Evolutionary conservation across 1,284 basidiomycete species (phyloP), one percentile per base, ranked within the genome.

Genomic region (Pascua guehoae): DNA sequence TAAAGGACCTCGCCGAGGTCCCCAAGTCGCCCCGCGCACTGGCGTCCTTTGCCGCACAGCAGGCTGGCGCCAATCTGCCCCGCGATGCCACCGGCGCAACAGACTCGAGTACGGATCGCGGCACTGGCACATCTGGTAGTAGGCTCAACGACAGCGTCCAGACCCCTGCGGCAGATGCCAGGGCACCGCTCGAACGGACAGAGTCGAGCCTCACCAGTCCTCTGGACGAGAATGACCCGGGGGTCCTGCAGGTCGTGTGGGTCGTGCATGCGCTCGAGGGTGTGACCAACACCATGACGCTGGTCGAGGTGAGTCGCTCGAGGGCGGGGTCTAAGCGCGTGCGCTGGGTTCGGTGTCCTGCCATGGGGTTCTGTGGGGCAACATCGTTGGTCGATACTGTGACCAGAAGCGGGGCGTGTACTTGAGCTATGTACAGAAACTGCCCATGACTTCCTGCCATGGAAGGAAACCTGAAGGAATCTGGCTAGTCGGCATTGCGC

Each of bases 1-100:
- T 75, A 62, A 75, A 74, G 58, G 73, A 75, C 50, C 67, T 75
- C 50, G 71, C 73, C 1, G 62, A 71, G 39, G 57, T 70, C 4
- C 72, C 72, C 11, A 70, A 71, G 55, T 42, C 54, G 1, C 47
- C 44, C 41, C 49, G 16, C 18, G 55, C 54, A 37, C 24, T 51
- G 24, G 61, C 56, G 39, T 42, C 53, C 37, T 54, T 58, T 2
- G 52, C 56, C 2, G 47, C 40, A 9, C 44, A 51, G 24, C 37
- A 36, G 8, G 18, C 49, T 2, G 45, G 45, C 5, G 44, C 16
- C 16, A 46, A 45, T 24, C 32, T 14, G 49, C 24, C 24, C 49
- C 0, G 37, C 36, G 38, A 24, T 40, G 14, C 41, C 45, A n/a
- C 41, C 45, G 11, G 47, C 40, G 24, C 44, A 16, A 37, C 49